A percentile compares a stretch with the other conserved stretches of the same genome.
phyloP scores from a whole-genome alignment of 2,329 filamentous ascomycete species.

The Daldinia sp. region DNA sequence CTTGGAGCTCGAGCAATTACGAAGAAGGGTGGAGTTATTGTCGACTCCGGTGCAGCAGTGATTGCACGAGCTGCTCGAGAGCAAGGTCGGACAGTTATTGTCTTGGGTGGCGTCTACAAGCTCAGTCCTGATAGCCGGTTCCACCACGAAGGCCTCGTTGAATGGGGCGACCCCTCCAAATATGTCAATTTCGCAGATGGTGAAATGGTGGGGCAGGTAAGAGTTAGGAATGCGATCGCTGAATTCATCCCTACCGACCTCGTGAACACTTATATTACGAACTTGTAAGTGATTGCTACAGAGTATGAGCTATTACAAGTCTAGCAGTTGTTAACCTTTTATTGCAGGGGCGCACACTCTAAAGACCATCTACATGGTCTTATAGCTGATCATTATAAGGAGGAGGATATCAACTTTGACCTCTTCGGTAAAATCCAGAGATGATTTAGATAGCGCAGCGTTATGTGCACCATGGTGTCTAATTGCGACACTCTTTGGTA shows the following conservation, averaged over 20 bases:
- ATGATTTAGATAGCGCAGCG: slow-evolving; percentile 32
- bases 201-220: slow-evolving; percentile 79
- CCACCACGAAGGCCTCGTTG: slow-evolving; percentile 83
- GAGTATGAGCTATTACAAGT: background rate
- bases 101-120: slow-evolving; percentile 92
- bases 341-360: slow-evolving; percentile 51
- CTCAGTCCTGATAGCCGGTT: slow-evolving; percentile 91
- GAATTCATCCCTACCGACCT: slow-evolving; percentile 84
- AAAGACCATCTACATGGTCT: slow-evolving; percentile 79
- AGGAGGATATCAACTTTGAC: slow-evolving; percentile 76
- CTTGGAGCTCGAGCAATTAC: slow-evolving; percentile 88
- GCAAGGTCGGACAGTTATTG: slow-evolving; percentile 85
- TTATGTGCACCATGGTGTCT: slow-evolving; percentile 9
- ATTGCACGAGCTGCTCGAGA: slow-evolving; percentile 88
- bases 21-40: slow-evolving; percentile 87
- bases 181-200: slow-evolving; percentile 84
- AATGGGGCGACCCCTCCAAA: slow-evolving; percentile 84
- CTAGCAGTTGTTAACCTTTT: slow-evolving; percentile 28
- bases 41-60: slow-evolving; percentile 83
- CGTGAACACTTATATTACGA: slow-evolving; percentile 87
- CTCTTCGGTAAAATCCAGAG: slow-evolving; percentile 56
- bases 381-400: slow-evolving; percentile 80
- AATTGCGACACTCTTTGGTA: slow-evolving; percentile 21
- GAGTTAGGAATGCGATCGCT: slow-evolving; percentile 81
- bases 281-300: slow-evolving; percentile 69